phyloP scores from a whole-genome alignment of 2,329 filamentous ascomycete genomes.

The Orbilia quercus region DNA sequence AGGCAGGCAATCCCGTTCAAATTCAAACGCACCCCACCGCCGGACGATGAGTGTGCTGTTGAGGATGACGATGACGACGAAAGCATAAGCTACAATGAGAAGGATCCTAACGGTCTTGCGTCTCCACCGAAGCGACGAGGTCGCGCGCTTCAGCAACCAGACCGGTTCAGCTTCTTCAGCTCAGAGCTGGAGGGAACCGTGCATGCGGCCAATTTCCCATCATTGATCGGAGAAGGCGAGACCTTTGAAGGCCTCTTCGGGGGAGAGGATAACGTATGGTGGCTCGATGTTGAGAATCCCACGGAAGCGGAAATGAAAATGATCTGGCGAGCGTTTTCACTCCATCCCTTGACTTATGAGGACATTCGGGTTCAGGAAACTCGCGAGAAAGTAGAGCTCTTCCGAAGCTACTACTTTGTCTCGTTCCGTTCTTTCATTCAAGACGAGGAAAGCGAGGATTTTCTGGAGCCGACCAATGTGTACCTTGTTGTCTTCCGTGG shows the following conservation, averaged over 20 bases:
- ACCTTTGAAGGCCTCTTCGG: constrained; percentile 89
- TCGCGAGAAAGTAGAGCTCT: constrained; percentile 96
- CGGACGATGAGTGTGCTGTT: constrained; percentile 46
- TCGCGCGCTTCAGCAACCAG: constrained; percentile 65
- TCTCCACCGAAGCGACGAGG: constrained; percentile 27
- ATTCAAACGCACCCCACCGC: constrained; percentile 41
- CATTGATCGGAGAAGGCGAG: constrained; percentile 77
- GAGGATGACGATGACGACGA: constrained; percentile 53
- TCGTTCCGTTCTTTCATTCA: constrained; percentile 99
- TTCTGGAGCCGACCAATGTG: constrained; percentile 95
- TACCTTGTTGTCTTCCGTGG: constrained; percentile 97
- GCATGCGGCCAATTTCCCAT: constrained; percentile 85
- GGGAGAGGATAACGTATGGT: constrained; percentile 75
- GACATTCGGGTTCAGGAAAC: constrained; percentile 98
- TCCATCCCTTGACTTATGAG: constrained; percentile 93
- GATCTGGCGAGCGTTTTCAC: constrained; percentile 89
- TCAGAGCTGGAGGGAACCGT: constrained; percentile 94
- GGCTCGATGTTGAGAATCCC: constrained; percentile 90
- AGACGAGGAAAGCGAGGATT: constrained; percentile 86
- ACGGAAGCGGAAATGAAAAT: constrained; percentile 97
- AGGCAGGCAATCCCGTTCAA: constrained; percentile 54
- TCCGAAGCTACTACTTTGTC: constrained; percentile 97
- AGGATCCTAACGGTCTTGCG: constrained; percentile 21
- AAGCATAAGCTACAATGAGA: constrained; percentile 41
- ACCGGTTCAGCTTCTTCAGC: constrained; percentile 96